These are phyloP conservation scores for Amoebophrya sp. DNA, from an alignment of 169 alveolate species.

Conservation along the genomic window DNA sequence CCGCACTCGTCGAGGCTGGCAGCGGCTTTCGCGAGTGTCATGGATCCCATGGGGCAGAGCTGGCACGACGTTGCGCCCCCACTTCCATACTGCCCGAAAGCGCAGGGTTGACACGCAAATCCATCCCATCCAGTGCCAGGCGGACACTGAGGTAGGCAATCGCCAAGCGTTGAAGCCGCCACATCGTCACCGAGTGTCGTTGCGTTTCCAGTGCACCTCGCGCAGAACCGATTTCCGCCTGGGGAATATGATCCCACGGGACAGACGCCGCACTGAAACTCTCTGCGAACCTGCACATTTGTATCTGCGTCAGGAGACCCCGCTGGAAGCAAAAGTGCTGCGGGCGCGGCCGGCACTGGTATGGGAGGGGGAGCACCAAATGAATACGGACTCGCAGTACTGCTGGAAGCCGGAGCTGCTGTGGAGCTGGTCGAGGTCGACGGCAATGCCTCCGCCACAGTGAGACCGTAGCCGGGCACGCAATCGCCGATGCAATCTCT, in stretches of 20 bases:
- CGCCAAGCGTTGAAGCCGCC: neutral
- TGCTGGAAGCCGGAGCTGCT: no score
- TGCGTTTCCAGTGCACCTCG: neutral
- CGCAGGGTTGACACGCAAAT: neutral
- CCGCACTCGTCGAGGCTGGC: neutral
- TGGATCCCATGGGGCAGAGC: neutral
- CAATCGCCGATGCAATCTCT: neutral
- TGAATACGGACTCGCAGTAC: no score
- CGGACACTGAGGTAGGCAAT: neutral
- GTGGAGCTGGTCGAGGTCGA: no score
- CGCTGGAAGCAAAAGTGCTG: no score
- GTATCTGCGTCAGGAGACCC: no score
- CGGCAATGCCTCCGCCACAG: no score
- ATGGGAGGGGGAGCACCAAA: no score
- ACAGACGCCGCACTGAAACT: neutral
- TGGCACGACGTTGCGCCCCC: neutral
- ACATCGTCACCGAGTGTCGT: neutral
- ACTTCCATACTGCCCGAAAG: neutral
- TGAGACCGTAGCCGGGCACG: neutral
- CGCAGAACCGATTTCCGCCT: slow-evolving; percentile 1
- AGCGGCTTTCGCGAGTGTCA: neutral
- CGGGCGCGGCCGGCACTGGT: no score
- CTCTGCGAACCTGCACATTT: no score
- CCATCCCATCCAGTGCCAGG: slow-evolving; percentile 2
- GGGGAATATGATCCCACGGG: neutral